phyloP scores from a whole-genome alignment of 2,329 filamentous ascomycete genomes.

The Epichloe sylvatica region DNA sequence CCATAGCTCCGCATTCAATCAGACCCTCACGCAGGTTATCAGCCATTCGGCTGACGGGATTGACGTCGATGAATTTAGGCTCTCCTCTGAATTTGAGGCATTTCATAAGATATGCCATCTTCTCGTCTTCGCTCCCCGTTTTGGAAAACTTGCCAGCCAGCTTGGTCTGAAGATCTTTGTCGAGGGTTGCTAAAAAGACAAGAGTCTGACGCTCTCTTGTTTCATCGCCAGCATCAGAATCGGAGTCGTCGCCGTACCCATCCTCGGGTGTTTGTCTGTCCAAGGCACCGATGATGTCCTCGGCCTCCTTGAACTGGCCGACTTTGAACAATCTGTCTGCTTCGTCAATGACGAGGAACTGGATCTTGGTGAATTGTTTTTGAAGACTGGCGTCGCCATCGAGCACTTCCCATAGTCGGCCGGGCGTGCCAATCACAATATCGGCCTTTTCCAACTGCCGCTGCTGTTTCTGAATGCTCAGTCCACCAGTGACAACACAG shows the following conservation, averaged over 20 bases:
- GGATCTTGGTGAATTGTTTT: constrained; percentile 54
- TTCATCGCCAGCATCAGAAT: constrained; percentile 31
- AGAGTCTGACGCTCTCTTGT: constrained; percentile 60
- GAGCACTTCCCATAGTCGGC: constrained; percentile 86
- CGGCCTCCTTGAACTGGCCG: constrained; percentile 88
- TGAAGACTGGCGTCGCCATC: constrained; percentile 59
- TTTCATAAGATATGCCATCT: constrained; percentile 83
- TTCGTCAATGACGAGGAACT: constrained; percentile 84
- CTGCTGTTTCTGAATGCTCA: constrained; percentile 92
- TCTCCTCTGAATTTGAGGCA: constrained; percentile 77
- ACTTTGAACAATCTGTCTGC: constrained; percentile 84
- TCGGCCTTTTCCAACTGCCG: constrained; percentile 72
- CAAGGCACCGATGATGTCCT: constrained; percentile 71
- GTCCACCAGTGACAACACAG: constrained; percentile 80
- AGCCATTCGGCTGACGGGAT: constrained; percentile 81
- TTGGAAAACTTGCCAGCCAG: constrained; percentile 49
- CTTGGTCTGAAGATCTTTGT: constrained; percentile 82
- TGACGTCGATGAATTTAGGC: constrained; percentile 85
- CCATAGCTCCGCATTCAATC: constrained; percentile 80
- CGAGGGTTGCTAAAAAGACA: constrained; percentile 93
- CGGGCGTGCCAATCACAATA: constrained; percentile 85
- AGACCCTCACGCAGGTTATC: constrained; percentile 73
- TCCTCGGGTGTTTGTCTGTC: constrained; percentile 56
- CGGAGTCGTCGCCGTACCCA: constrained; percentile 27
- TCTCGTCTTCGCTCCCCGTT: constrained; percentile 53